These are phyloP conservation scores for rapeseed (Brassica napus) DNA, from an alignment of 345 rosid genomes.

Conservation along the genomic window Da-Ae NC_063451.1:42433001-42433500, in stretches of 20 bases:
- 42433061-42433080: slow-evolving; percentile 83
- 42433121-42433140: not conserved
- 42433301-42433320: slow-evolving; percentile 69
- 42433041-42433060: slow-evolving; percentile 76
- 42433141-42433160: slow-evolving; percentile 4
- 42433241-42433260: slow-evolving; percentile 84
- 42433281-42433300: slow-evolving; percentile 82
- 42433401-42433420: not conserved
- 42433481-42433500: slow-evolving; percentile 69
- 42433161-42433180: slow-evolving; percentile 54
- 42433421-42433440: slow-evolving; percentile 44
- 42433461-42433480: slow-evolving; percentile 83
- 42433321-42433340: slow-evolving; percentile 71
- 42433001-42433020: slow-evolving; percentile 74
- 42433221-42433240: slow-evolving; percentile 85
- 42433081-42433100: slow-evolving; percentile 76
- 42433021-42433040: slow-evolving; percentile 85
- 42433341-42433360: slow-evolving; percentile 50
- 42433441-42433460: slow-evolving; percentile 78
- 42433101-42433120: slow-evolving; percentile 32
- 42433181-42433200: slow-evolving; percentile 47
- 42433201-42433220: slow-evolving; percentile 62
- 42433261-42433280: slow-evolving; percentile 88
- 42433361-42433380: not conserved
- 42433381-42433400: not conserved